Evolutionary conservation across 257 asterid species (phyloP).

Genomic region (Nicotiana otophora): DNA sequence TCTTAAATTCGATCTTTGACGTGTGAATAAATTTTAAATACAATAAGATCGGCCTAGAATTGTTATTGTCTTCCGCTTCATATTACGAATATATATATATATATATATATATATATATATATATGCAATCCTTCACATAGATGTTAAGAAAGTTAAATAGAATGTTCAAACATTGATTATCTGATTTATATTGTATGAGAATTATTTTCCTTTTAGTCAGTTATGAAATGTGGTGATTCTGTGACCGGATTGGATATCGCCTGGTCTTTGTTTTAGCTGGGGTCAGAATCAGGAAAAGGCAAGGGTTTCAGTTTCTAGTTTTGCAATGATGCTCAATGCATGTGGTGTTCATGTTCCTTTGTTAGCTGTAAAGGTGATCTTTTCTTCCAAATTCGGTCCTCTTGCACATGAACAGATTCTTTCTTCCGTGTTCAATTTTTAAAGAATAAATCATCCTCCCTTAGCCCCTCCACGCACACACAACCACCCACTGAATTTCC

Average conservation of each 20-base stretch:
- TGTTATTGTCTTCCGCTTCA: too few species aligned
- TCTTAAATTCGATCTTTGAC: too few species aligned
- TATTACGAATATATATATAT: too few species aligned
- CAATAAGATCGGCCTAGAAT: too few species aligned
- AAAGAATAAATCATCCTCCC: not conserved
- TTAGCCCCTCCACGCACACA: not conserved
- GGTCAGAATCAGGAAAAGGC: not conserved
- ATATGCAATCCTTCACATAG: too few species aligned
- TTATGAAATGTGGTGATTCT: not conserved
- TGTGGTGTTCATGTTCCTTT: conserved; percentile 1
- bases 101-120: too few species aligned
- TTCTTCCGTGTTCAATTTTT: conserved; percentile 1
- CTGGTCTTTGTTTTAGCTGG: not conserved
- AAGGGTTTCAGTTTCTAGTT: not conserved
- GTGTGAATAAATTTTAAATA: too few species aligned
- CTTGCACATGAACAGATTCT: conserved; percentile 12
- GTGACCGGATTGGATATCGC: not conserved
- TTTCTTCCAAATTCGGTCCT: conserved; percentile 13
- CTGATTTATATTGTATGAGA: not conserved
- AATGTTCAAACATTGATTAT: not conserved
- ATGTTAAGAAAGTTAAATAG: not conserved
- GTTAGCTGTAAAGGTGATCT: conserved; percentile 24
- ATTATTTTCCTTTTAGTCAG: not conserved
- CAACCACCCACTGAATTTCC: not conserved
- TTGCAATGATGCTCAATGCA: not conserved